A percentile compares a stretch with the other conserved stretches of the same genome.
Evolutionary conservation across 371 early-diverging fungal genomes (phyloP).

Genomic region (Choanephora cucurbitarum): DNA sequence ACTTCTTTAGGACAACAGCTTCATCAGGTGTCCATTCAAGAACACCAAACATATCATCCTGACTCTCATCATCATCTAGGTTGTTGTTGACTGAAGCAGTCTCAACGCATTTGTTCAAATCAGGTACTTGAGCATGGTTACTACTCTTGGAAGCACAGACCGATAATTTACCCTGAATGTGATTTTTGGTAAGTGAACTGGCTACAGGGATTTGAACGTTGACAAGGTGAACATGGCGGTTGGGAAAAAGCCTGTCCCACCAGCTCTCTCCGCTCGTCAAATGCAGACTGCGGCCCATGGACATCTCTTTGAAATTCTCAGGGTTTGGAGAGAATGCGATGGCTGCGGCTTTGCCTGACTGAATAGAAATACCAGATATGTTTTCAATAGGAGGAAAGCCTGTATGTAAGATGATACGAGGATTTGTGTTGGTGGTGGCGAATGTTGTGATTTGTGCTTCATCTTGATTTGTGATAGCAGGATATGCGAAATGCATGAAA

Average conservation of each 20-base stretch:
- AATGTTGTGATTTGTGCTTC: neutral
- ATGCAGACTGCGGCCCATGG: neutral
- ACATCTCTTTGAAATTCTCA: conserved; percentile 6
- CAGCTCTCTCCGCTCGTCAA: conserved; percentile 28
- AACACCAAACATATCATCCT: conserved; percentile 16
- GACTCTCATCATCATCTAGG: conserved; percentile 2
- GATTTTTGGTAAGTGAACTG: conserved; percentile 7
- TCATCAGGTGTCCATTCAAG: conserved; percentile 26
- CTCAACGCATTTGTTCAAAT: conserved; percentile 16
- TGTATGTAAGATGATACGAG: conserved; percentile 32
- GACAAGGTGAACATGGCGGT: conserved; percentile 38
- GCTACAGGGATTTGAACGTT: conserved; percentile 33
- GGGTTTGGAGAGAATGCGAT: conserved; percentile 37
- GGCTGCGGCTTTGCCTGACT: conserved; percentile 26
- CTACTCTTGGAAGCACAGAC: conserved; percentile 26
- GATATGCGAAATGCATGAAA: neutral
- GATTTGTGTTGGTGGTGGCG: conserved; percentile 4
- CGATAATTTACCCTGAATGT: conserved; percentile 24
- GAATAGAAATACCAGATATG: conserved; percentile 24
- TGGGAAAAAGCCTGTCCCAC: conserved; percentile 45
- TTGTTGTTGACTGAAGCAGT: conserved; percentile 4
- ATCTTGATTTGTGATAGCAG: neutral
- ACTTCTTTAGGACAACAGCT: conserved; percentile 21
- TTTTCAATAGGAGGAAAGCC: conserved; percentile 38
- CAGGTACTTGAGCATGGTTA: conserved; percentile 11